Base-by-base conservation (phyloP, 306 rosid genomes). In the Lablab purpureus region DNA sequence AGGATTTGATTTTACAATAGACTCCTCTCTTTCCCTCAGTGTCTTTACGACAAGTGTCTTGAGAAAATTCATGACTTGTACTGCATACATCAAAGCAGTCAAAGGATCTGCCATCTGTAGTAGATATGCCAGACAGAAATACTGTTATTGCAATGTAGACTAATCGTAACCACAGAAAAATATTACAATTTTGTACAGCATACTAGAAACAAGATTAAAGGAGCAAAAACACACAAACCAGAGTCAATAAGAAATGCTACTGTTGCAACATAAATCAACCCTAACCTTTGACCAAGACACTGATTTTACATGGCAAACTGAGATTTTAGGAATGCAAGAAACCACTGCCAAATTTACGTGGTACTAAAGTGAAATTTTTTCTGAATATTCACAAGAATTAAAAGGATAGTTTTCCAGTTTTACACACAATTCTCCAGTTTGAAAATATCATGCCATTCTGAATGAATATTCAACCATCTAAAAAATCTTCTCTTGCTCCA, bases 41-140 rank as follows among this genome's bases (percentile, higher is more conserved):
- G 97, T 89, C 93, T 80, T 90, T 47, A 74, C 86, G 2, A 95
- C 88, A 65, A 95, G 98, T 55, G 92, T 95, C 84, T 90, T 95
- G 83, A 95, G 98, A 65, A 95, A 91, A 84, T 95, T 95, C 99
- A 95, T 95, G 85, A 95, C 99, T 82, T 91, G 97, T 62, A 95
- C 98, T 0, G 98, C 99, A 80, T 93, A 89, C 98, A 93, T 93
- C 91, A 95, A 82, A 60, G 99, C 99, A 50, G 97, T 95, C 93
- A 95, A 91, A 79, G 99, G 98, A 84, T 95, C 99, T 51, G 81
- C 93, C 96, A 91, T 90, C 99, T 95, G 93, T 19, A 63, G 71
- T 43, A 59, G 51, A 65, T 21, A 65, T 8, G 75, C 68, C 22
- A 77, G 58, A 79, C 21, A 78, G 74, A 79, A 63, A 56, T 50